Base-by-base conservation (phyloP, 768 basidiomycete genomes). In the Serendipita vermifera region DNA sequence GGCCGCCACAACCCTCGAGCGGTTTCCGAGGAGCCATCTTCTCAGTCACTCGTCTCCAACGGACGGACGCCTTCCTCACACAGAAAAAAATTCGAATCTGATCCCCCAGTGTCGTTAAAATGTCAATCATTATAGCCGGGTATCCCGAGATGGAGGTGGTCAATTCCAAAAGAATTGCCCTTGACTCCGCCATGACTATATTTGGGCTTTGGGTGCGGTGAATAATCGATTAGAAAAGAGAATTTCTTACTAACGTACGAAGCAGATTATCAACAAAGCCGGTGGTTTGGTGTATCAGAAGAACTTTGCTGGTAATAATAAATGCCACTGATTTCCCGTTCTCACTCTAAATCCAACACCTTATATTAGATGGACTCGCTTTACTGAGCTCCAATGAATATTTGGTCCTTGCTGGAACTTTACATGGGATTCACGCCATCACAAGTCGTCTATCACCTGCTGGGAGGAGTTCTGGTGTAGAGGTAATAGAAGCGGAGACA, bases 391-490 rank as follows among this genome's bases (percentile, higher is more conserved):
- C 93, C 20, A 96, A 96, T 69, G 92, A 96, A 72, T 85, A 91
- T 61, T 81, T 99, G 55, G 88, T 98, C 15, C 79, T 98, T 36
- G 96, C 96, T 2, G 94, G 94, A 39, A 98, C 96, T 13, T 71
- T 98, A 33, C 96, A 98, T 60, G 93, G 94, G 53, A 94, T 99
- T 27, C 96, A 98, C 63, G 96, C 96, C n/a, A 98, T 98, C 62
- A 97, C 94, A 0, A 84, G 85, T 60, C 80, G 88, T 39, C 73
- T 99, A 40, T 90, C 87, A 3, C 94, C 96, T 2, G 79, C 77
- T 15, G 85, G 85, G 3, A 64, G 76, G 20, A 85, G 86, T 65
- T 92, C 91, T 14, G 91, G 91, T 15, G 87, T 85, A 5, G 86
- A 97, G 64, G 83, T 90, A n/a, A 93, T 98, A 61, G 94, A 97